phyloP scores from a whole-genome alignment of 2,329 filamentous ascomycete species.

The Cordyceps pruinosa region DNA sequence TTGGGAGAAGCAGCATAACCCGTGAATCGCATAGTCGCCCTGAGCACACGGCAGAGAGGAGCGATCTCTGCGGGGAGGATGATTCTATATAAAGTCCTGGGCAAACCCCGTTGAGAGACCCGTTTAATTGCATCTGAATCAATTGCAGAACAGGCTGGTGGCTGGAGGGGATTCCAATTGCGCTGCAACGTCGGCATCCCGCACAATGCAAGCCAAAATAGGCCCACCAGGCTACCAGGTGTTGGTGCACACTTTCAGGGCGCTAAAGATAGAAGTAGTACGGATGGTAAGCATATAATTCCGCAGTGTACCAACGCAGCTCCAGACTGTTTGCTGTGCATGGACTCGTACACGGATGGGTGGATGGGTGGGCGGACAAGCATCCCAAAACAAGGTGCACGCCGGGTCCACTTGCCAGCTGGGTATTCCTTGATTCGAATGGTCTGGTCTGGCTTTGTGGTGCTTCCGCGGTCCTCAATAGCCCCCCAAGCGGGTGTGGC shows the following conservation, averaged over 20 bases:
- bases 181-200: constrained; percentile 4
- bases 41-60: no score
- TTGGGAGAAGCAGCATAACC: neutral
- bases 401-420: neutral
- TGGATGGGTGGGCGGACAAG: neutral
- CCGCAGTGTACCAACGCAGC: no score
- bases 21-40: neutral
- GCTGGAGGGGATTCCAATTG: neutral
- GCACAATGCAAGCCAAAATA: neutral
- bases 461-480: neutral
- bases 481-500: neutral
- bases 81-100: neutral
- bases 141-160: neutral
- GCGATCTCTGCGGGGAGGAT: neutral
- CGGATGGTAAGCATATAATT: no score
- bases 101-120: neutral
- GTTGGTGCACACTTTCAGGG: neutral
- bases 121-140: neutral
- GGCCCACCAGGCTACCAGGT: neutral
- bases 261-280: constrained; percentile 2
- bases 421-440: no score
- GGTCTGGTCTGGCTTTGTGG: neutral
- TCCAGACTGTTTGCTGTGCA: neutral
- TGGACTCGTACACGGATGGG: neutral
- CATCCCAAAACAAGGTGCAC: neutral